Conservation (phyloP, 768 basidiomycete species). For the Termitomyces sp. region DNA sequence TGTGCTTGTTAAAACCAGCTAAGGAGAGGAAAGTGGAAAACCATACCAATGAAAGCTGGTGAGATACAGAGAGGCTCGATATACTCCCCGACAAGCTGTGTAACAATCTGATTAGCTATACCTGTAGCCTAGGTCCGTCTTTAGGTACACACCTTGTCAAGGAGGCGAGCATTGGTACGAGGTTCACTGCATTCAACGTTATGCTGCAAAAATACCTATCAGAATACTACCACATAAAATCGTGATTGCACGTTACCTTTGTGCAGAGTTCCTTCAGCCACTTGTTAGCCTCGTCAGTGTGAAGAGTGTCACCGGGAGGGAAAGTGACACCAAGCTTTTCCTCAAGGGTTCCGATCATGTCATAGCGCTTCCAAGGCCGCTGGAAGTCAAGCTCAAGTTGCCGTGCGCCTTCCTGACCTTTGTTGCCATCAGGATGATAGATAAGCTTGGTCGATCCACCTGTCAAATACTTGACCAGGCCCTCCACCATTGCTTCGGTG, state of each 20-base stretch:
- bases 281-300: conserved; percentile 83
- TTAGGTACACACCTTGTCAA: conserved; percentile 73
- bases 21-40: not conserved
- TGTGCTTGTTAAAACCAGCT: conserved; percentile 2
- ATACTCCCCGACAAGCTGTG: conserved; percentile 92
- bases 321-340: conserved; percentile 90
- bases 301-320: conserved; percentile 88
- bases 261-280: conserved; percentile 81
- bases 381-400: conserved; percentile 80
- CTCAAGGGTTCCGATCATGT: conserved; percentile 97
- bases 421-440: conserved; percentile 95
- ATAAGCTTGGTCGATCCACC: conserved; percentile 74
- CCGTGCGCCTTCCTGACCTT: conserved; percentile 57
- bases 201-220: conserved; percentile 47
- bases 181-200: conserved; percentile 97
- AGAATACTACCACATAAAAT: not conserved
- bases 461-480: conserved; percentile 84
- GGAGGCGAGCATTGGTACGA: conserved; percentile 87
- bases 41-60: conserved; percentile 88
- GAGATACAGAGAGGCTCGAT: conserved; percentile 97
- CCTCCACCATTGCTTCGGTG: conserved; percentile 87
- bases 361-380: conserved; percentile 96
- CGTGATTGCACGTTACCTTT: conserved; percentile 57
- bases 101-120: not conserved
- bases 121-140: not conserved